Evolutionary conservation across 192 early-diverging fungal species (phyloP), one percentile per base, ranked within the genome.

Genomic region (Coemansia furcata): DNA sequence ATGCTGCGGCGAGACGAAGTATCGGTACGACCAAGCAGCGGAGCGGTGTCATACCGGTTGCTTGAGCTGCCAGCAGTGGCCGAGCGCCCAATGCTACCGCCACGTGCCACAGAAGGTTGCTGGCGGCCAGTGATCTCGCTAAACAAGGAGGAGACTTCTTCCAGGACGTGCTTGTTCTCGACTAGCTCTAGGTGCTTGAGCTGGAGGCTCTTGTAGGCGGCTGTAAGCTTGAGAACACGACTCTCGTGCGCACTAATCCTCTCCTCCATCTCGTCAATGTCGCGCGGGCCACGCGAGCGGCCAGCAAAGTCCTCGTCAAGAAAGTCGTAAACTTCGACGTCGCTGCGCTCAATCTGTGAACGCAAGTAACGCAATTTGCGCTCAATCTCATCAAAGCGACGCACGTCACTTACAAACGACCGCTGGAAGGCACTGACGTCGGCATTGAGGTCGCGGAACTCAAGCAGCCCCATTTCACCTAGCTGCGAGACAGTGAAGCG

Each of bases 351-450:
- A 59, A 95, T 86, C 72, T 98, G 94, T 14, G 68, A 55, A 43
- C 85, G 80, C 71, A 99, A 87, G 76, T 93, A 99, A 92, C 97
- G 92, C 57, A 95, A 84, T 67, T 93, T 93, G 63, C 98, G 89
- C 77, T 98, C 95, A 88, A 99, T 93, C 77, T 99, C 98, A 74
- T 99, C 95, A 33, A 96, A 87, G 42, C 95, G 89, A 67, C 95
- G 89, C 73, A 99, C 96, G 76, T 98, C 94, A 61, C 84, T 90
- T 23, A 98, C 98, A 80, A 95, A 98, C 21, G 94, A 89, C 19
- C 96, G 89, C 80, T 99, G 96, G 72, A 99, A 99, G 11, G 95
- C 95, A 75, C 95, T 98, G 29, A 94, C 92, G 35, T 94, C 89
- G 29, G 89, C 84, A 82, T 99, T 99, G 60, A 98, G 84, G 76